Conservation (phyloP, 2,329 filamentous ascomycete genomes). For the Fusarium nurragi region DNA sequence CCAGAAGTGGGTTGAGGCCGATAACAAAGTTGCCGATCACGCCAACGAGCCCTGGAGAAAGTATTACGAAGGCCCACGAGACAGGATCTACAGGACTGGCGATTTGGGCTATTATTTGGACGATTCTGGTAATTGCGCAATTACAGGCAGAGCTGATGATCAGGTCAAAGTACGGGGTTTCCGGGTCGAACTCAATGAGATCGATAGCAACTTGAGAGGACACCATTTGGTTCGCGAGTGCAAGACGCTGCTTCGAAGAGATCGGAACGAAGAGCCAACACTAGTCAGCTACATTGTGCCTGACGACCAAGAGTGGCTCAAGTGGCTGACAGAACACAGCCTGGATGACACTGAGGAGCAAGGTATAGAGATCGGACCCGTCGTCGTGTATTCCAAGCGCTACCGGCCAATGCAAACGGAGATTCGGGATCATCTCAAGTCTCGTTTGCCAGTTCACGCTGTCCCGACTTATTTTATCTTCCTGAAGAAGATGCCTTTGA, state of each 20-base stretch:
- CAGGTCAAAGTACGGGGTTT: no score
- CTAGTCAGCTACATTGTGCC: neutral
- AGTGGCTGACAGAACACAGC: neutral
- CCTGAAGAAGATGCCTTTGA: neutral
- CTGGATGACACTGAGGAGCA: neutral
- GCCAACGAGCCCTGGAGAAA: no score
- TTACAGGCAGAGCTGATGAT: no score
- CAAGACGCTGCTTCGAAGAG: neutral
- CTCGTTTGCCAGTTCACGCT: neutral
- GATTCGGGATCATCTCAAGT: neutral
- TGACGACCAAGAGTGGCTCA: neutral
- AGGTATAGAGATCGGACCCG: neutral
- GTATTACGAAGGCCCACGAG: no score
- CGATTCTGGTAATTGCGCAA: no score
- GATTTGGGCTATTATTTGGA: no score
- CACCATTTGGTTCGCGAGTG: neutral
- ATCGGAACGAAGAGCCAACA: neutral
- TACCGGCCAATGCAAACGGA: neutral
- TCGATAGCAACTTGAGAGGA: neutral
- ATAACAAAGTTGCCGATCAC: no score
- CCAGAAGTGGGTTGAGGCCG: no score
- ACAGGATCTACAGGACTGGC: no score
- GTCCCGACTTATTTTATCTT: neutral
- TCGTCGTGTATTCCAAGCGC: neutral
- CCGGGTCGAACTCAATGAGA: constrained; percentile 42